Evolutionary conservation across 1,139 yeast genomes (phyloP), one percentile per base, ranked within the genome.

Genomic region (Petasospora rhodanensis): DNA sequence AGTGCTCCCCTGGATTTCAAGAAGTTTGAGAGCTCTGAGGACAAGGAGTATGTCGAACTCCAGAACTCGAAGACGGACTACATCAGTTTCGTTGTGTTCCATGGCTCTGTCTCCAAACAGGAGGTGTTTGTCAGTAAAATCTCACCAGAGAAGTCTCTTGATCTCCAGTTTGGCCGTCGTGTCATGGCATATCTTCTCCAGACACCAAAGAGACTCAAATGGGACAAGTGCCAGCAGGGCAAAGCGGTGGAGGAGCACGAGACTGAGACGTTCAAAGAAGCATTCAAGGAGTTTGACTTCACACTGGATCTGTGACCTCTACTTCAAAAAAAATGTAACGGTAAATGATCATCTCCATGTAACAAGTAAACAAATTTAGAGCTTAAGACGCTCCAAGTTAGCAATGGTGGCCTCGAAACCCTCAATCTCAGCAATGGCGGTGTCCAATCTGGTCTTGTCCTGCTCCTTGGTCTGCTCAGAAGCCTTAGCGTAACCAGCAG

Each of bases 401-500:
- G 72, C 74, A 56, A 84, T 80, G 38, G 93, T 83, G 42, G 82
- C 79, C 53, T 80, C 77, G 51, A 80, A 74, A 45, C 95, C 94
- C 55, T 82, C 87, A 43, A 86, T 80, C 60, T 89, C 98, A 30
- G 97, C 96, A 47, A 64, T 60, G 43, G 76, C 71, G 52, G 76
- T 79, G 46, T 82, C 93, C 40, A 79, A 66, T 59, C 83, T 76
- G 58, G 73, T 70, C 52, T 55, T 59, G 45, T 91, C 91, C 45
- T 77, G 73, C 49, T 83, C 94, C 61, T 81, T 80, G 38, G 93
- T 95, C 48, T 78, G 80, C 32, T 70, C 74, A 49, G 77, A 79
- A 40, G 95, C 96, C 75, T 89, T 91, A 44, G 74, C 76, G 56
- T 87, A 91, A 61, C 89, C 95, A 50, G 81, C 68, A 44, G 85